Evolutionary conservation across 306 rosid species (phyloP).

Genomic region (Lagenaria siceraria): DNA sequence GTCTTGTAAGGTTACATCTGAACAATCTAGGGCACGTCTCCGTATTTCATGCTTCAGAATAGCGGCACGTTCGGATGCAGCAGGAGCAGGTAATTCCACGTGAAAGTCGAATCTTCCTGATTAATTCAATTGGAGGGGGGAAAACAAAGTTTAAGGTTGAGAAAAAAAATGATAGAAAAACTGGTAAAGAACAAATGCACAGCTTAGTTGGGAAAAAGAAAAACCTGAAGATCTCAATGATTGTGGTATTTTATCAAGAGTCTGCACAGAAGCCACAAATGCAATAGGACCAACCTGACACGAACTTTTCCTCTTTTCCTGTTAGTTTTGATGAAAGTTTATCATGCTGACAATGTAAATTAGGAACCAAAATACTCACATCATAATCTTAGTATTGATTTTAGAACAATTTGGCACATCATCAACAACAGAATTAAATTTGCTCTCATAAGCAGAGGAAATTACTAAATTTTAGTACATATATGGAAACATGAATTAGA

Average conservation of each 20-base stretch:
- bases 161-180: slow-evolving; percentile 7
- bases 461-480: not conserved
- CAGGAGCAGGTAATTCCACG: slow-evolving; percentile 76
- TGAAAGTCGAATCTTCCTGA: slow-evolving; percentile 90
- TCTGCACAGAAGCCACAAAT: slow-evolving; percentile 27
- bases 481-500: not conserved
- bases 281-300: slow-evolving; percentile 87
- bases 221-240: slow-evolving; percentile 88
- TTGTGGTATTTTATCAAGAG: slow-evolving; percentile 67
- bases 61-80: slow-evolving; percentile 74
- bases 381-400: not conserved
- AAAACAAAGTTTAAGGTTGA: not conserved
- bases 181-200: not conserved
- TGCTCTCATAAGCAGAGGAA: not conserved
- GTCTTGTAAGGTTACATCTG: slow-evolving; percentile 58
- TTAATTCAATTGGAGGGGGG: not conserved
- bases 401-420: not conserved
- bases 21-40: slow-evolving; percentile 60
- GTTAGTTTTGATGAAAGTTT: not conserved
- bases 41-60: slow-evolving; percentile 77
- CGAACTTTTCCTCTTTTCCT: slow-evolving; percentile 14
- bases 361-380: not conserved
- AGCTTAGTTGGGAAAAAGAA: slow-evolving; percentile 8
- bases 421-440: not conserved
- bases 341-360: not conserved